Percentiles rank a stretch among this genome's conserved stretches.
Conservation (phyloP, 768 basidiomycete species). For the Termitomyces sp. region DNA sequence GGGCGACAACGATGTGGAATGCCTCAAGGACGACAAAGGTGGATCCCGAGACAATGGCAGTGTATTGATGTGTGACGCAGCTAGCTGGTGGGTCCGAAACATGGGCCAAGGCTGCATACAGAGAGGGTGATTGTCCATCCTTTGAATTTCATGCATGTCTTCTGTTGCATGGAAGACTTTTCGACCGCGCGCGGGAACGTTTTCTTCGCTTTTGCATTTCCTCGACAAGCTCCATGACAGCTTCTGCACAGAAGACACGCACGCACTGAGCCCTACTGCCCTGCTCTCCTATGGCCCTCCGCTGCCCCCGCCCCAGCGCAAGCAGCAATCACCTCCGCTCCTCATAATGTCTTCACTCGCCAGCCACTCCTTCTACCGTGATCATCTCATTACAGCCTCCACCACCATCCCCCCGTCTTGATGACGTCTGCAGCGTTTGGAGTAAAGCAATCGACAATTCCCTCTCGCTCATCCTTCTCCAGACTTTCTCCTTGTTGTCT, state of each 20-base stretch:
- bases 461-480: slow-evolving; percentile 62
- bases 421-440: too few species aligned
- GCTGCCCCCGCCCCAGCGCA: slow-evolving; percentile 21
- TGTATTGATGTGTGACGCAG: too few species aligned
- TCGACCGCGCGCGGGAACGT: too few species aligned
- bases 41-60: too few species aligned
- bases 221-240: slow-evolving; percentile 78
- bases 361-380: slow-evolving; percentile 40
- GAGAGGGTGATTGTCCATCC: too few species aligned
- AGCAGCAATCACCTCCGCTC: slow-evolving; percentile 47
- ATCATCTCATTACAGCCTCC: slow-evolving; percentile 37
- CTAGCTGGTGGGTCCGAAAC: too few species aligned
- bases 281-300: slow-evolving; percentile 10
- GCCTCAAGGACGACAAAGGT: too few species aligned
- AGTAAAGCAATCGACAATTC: slow-evolving; percentile 32
- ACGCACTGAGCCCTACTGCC: not conserved
- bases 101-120: too few species aligned
- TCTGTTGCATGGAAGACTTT: too few species aligned
- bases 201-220: too few species aligned
- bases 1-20: too few species aligned
- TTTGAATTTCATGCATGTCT: too few species aligned
- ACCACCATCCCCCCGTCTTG: slow-evolving; percentile 24
- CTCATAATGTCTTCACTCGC: slow-evolving; percentile 43
- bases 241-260: slow-evolving; percentile 52
- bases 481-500: slow-evolving; percentile 89